phyloP scores from a whole-genome alignment of 495 filamentous ascomycete genomes.

The Arthonia radiata region DNA sequence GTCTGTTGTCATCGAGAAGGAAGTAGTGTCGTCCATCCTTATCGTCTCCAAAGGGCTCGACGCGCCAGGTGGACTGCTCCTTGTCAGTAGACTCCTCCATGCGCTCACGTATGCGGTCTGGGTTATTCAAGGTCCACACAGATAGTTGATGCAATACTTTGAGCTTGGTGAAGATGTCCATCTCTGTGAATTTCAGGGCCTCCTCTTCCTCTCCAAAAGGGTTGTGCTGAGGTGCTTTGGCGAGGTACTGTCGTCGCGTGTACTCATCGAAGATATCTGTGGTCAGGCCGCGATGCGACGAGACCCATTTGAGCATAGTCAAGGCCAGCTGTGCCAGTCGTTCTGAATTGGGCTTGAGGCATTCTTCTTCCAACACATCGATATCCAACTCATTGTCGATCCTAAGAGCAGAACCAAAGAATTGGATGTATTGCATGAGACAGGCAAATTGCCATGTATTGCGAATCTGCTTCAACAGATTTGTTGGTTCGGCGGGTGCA shows the following conservation, averaged over 20 bases:
- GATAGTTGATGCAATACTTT: constrained; percentile 71
- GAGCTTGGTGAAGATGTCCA: constrained; percentile 74
- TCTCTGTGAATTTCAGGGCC: constrained; percentile 46
- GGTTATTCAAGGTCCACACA: constrained; percentile 69
- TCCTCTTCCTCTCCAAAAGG: constrained; percentile 64
- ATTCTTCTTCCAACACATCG: constrained; percentile 79
- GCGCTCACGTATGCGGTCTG: constrained; percentile 62
- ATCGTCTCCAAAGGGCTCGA: constrained; percentile 82
- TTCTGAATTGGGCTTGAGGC: constrained; percentile 51
- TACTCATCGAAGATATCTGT: constrained; percentile 85
- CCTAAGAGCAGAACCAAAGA: constrained; percentile 73
- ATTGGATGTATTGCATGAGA: constrained; percentile 73
- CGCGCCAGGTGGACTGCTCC: constrained; percentile 51
- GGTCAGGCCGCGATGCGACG: constrained; percentile 72
- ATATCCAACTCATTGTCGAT: constrained; percentile 68
- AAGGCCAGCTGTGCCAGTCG: constrained; percentile 65
- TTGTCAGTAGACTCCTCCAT: constrained; percentile 60
- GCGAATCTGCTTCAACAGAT: constrained; percentile 41
- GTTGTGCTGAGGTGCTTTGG: constrained; percentile 56
- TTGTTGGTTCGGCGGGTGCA: constrained; percentile 22
- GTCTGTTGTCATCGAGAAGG: constrained; percentile 76
- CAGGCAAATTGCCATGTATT: constrained; percentile 92
- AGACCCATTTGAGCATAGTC: constrained; percentile 71
- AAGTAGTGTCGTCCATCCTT: constrained; percentile 61
- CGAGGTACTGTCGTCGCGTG: constrained; percentile 66